Base-by-base conservation (phyloP, 1,284 basidiomycete species). In the Ustilago cynodontis region DNA sequence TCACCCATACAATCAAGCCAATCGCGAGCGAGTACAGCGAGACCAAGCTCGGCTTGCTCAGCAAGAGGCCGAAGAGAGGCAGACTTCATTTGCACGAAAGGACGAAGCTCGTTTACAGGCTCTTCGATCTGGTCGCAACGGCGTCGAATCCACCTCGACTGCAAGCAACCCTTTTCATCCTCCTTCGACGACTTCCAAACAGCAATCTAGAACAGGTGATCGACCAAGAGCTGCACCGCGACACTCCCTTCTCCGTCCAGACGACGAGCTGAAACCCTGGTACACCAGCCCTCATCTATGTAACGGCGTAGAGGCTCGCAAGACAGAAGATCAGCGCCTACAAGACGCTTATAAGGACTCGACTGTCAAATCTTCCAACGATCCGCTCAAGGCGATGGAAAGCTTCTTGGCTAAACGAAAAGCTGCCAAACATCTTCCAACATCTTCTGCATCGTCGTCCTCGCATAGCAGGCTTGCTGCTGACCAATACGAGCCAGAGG, bases 221-320 rank as follows among this genome's bases (percentile, higher is more conserved):
- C 41, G 35, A 6, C 39, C 31, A 7, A 63, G 35, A 28, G n/a
- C 51, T 28, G 37, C 14, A 11, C 33, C 61, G 6, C 59, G 69
- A 11, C 59, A 65, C 49, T 31, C 69, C 10, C 64, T 70, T n/a
- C 64, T 58, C 16, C 58, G 63, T 13, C 72, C 57, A 2, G 49
- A 64, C 22, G 65, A 68, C 60, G 82, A 85, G 56, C 65, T 82
- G 10, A 59, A 75, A 3, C 80, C 83, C 1, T 85, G 83, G 83
- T 85, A 83, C 39, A 62, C 64, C 14, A 65, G 24, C 13, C 22
- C 60, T 1, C 61, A 79, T 11, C 62, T 82, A 18, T 54, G 68
- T 35, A 77, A 71, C 60, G 81, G 78, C 18, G 41, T 66, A 41
- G 78, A 82, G 26, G 33, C 61, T 24, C 60, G 64, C 10, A 82